phyloP scores from a whole-genome alignment of 2,329 filamentous ascomycete genomes.

The Sporothrix globosa region DNA sequence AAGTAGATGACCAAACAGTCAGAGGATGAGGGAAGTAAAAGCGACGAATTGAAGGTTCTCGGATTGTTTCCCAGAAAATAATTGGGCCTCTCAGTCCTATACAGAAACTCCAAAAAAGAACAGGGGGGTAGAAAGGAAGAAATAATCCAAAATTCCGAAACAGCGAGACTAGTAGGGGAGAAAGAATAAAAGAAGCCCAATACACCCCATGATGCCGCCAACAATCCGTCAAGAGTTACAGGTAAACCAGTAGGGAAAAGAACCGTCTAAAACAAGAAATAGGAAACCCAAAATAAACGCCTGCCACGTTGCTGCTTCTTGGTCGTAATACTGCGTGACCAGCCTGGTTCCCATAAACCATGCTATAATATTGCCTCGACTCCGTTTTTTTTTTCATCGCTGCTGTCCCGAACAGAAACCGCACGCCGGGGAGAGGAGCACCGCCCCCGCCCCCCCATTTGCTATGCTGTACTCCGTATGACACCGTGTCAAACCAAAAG shows the following conservation, averaged over 20 bases:
- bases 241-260: too few species aligned
- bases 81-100: not conserved
- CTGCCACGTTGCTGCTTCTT: slow-evolving; percentile 18
- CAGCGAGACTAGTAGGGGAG: not conserved
- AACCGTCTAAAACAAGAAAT: not conserved
- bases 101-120: not conserved
- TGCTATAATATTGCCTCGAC: not conserved
- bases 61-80: slow-evolving; percentile 15
- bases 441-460: too few species aligned
- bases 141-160: not conserved
- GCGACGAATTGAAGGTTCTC: not conserved
- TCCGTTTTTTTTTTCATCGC: not conserved
- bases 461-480: slow-evolving; percentile 5
- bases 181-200: not conserved
- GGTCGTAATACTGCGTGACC: slow-evolving; percentile 16
- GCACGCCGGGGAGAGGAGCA: not conserved
- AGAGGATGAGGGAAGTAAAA: not conserved
- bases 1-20: not conserved
- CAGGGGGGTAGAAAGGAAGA: not conserved
- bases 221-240: not conserved
- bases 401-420: slow-evolving; percentile 1
- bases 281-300: slow-evolving; percentile 18
- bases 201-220: not conserved
- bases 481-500: not conserved
- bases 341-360: slow-evolving; percentile 13